Evolutionary conservation across 2,329 filamentous ascomycete genomes (phyloP), one percentile per base, ranked within the genome.

Genomic region (Aspergillus glaucus): DNA sequence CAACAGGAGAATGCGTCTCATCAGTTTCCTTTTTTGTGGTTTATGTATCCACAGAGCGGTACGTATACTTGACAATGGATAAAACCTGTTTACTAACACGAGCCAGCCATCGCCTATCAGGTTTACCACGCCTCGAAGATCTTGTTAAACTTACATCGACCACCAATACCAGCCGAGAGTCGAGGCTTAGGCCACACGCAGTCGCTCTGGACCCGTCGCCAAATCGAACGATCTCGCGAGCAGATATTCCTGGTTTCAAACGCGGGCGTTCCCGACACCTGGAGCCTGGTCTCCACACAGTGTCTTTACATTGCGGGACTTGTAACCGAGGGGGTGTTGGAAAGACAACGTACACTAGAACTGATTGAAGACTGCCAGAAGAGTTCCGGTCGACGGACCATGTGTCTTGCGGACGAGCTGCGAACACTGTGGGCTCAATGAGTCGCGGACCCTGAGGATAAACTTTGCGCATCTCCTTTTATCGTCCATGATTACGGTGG

Each of bases 51-150:
- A 6, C 22, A 49, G 36, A 49, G 47, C 14, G n/a, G n/a, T 39
- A 39, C 7, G n/a, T 39, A 12, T 19, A 17, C 6, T 28, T 26
- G 24, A 6, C 24, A 26, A 26, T 26, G 24, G 22, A 8, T 26
- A 26, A 26, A 7, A 4, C 22, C 26, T 28, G 2, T 28, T 8
- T 1, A 10, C 26, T 28, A 10, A 28, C 9, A 28, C 2, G 9
- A 28, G 24, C 26, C 36, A 39, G 47, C 47, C 6, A 24, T 49
- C 7, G 26, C 24, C 7, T 22, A 49, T n/a, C 47, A 49, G 26
- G 10, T 49, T 6, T 45, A 49, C 28, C 43, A 49, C 17, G 43
- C 47, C 24, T 49, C 47, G n/a, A 49, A 49, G 7, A 49, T 45
- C 24, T 37, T 49, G 14, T 36, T 49, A 2, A 14, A 6, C 1